Conservation (phyloP, 2,329 filamentous ascomycete species). For the Coniochaeta sp. region DNA sequence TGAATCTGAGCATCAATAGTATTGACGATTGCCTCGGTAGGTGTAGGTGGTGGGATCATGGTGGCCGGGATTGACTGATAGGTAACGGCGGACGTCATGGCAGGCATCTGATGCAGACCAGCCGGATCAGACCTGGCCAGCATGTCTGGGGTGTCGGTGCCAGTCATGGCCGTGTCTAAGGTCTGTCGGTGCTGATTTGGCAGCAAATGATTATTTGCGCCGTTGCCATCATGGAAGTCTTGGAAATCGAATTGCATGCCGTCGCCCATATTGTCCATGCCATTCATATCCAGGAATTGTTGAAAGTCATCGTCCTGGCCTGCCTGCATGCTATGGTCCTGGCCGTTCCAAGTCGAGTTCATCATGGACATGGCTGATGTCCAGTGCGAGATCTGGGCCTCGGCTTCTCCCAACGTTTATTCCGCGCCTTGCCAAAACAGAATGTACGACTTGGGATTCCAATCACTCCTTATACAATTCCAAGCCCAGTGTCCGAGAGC, state of each 20-base stretch:
- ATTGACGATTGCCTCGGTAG: conserved; percentile 46
- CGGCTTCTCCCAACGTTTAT: neutral
- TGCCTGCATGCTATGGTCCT: conserved; percentile 46
- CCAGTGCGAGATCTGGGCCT: neutral
- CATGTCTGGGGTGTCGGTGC: conserved; percentile 30
- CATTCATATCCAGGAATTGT: conserved; percentile 55
- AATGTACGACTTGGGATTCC: neutral
- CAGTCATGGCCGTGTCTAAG: conserved; percentile 43
- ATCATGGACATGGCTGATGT: neutral
- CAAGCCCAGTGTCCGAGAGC: neutral
- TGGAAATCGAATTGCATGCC: conserved; percentile 53
- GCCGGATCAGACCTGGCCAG: conserved; percentile 26
- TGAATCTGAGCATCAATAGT: conserved; percentile 57
- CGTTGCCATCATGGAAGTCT: conserved; percentile 36
- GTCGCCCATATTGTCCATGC: conserved; percentile 44
- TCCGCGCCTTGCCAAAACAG: neutral
- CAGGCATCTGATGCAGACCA: conserved; percentile 32
- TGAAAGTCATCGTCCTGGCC: conserved; percentile 53
- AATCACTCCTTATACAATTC: neutral
- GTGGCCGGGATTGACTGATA: conserved; percentile 37
- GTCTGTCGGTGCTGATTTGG: conserved; percentile 23
- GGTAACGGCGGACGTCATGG: conserved; percentile 37
- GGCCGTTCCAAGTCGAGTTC: conserved; percentile 15
- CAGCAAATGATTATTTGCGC: conserved; percentile 30
- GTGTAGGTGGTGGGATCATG: conserved; percentile 35